Base-by-base conservation (phyloP, 768 basidiomycete species). In the Mycena crocata region DNA sequence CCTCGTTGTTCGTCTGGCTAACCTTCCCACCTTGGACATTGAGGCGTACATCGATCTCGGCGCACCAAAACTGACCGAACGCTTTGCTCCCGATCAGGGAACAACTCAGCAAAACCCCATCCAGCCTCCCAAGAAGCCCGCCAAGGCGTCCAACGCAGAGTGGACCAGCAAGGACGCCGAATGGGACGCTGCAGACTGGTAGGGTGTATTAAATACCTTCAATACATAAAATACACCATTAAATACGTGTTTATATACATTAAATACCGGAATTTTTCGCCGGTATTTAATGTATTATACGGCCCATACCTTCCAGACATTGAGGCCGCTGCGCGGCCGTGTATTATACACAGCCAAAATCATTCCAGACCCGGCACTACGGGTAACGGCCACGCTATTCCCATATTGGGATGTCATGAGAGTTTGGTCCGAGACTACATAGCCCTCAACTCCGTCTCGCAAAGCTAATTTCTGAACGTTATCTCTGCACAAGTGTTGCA, bases 211-310 rank as follows among this genome's bases (percentile, higher is more conserved):
- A 48, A 24, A 48, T 28, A 48, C 46, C 5, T 48, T 48, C 5
- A 24, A 24, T 48, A 24, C 17, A 26, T 31, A 32, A 31, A 32
- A 31, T 9, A 51, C 50, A 32, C 9, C 9, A 51, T 51, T 51
- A 51, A 31, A 51, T 51, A 21, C 31, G n/a, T 15, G 46, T 48
- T 26, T 48, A 48, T n/a, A 51, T 51, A 51, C 50, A 6, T 51
- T 51, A 51, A 51, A 51, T 51, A 51, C 30, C 19, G 9, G 10
- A 51, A 51, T 6, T 28, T 31, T 28, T 28, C 30, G 32, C 50
- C 31, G 7, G 50, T 51, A 51, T 51, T 51, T 51, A 32, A 51
- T 51, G 50, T 51, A 31, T 51, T 51, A 51, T 32, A 51, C 50
- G 19, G 5, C 8, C 46, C 23, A n/a, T 48, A 7, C 24, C 24